Conservation (phyloP, 2,329 filamentous ascomycete genomes). For the Escovopsis weberi region DNA sequence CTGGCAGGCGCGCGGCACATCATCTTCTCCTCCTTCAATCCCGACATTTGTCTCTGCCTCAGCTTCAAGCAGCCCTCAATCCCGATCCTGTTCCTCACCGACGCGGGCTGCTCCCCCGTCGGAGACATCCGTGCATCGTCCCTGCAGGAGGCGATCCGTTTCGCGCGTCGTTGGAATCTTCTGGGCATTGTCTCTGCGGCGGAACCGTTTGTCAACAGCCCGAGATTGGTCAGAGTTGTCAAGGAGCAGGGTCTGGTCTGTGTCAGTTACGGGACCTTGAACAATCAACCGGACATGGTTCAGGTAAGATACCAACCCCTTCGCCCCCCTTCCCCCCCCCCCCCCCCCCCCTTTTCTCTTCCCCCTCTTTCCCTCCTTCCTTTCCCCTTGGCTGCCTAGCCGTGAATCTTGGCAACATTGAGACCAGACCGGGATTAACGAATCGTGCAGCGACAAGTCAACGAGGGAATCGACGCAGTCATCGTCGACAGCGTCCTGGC, state of each 20-base stretch:
- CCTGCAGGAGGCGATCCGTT: constrained; percentile 88
- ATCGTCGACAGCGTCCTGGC: constrained; percentile 92
- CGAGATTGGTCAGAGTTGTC: constrained; percentile 76
- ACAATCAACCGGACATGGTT: constrained; percentile 77
- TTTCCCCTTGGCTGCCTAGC: not conserved
- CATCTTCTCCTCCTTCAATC: constrained; percentile 95
- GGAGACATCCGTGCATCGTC: constrained; percentile 84
- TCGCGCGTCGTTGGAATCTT: constrained; percentile 88
- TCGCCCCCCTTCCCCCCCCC: too few species aligned
- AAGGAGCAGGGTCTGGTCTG: constrained; percentile 91
- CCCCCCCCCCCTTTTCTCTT: too few species aligned
- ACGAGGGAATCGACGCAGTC: constrained; percentile 91
- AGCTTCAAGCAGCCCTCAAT: constrained; percentile 97
- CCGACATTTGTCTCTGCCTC: constrained; percentile 84
- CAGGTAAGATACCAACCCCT: constrained; percentile 42
- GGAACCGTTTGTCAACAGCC: constrained; percentile 77
- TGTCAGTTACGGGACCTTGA: constrained; percentile 81
- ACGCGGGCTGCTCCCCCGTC: constrained; percentile 67
- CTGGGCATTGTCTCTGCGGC: constrained; percentile 83
- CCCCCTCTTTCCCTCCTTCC: too few species aligned
- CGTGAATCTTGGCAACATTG: too few species aligned
- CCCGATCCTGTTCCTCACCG: constrained; percentile 85
- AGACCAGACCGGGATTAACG: constrained; percentile 3
- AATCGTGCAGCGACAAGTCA: constrained; percentile 60
- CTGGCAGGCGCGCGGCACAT: constrained; percentile 71